phyloP scores from a whole-genome alignment of 2,329 filamentous ascomycete species.

The Pseudopyricularia javanii region DNA sequence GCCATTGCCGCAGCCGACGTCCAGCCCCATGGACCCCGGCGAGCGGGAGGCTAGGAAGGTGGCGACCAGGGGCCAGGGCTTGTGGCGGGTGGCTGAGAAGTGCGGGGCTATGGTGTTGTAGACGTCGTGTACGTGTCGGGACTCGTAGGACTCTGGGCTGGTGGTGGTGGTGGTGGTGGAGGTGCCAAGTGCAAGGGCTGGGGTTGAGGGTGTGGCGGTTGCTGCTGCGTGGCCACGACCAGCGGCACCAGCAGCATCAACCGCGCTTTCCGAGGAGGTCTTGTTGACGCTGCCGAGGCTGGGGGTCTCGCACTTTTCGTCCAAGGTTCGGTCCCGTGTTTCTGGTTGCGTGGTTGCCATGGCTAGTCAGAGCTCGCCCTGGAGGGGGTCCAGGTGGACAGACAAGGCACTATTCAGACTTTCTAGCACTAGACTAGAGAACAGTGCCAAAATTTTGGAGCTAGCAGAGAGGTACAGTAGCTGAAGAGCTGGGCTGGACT shows the following conservation, averaged over 20 bases:
- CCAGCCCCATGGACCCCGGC: conserved; percentile 68
- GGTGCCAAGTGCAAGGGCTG: background rate
- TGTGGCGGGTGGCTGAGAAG: conserved; percentile 68
- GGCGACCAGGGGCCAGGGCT: conserved; percentile 88
- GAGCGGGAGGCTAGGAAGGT: conserved; percentile 56
- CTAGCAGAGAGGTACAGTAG: no score
- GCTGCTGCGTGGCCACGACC: background rate
- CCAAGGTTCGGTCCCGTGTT: background rate
- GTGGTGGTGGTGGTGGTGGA: background rate
- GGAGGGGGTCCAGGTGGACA: background rate
- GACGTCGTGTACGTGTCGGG: conserved; percentile 77
- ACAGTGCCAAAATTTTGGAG: no score
- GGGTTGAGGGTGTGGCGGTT: background rate
- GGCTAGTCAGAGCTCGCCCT: background rate
- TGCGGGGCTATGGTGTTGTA: conserved; percentile 81
- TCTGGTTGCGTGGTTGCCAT: background rate
- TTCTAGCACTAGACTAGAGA: no score
- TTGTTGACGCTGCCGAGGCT: no score
- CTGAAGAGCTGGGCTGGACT: no score
- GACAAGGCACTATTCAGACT: no score
- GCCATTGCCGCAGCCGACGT: conserved; percentile 93
- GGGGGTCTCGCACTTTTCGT: background rate
- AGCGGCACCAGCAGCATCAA: background rate
- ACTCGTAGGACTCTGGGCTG: conserved; percentile 51
- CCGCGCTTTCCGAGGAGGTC: background rate